Conservation (phyloP, 768 basidiomycete species). For the Agaricus subrufescens region DNA sequence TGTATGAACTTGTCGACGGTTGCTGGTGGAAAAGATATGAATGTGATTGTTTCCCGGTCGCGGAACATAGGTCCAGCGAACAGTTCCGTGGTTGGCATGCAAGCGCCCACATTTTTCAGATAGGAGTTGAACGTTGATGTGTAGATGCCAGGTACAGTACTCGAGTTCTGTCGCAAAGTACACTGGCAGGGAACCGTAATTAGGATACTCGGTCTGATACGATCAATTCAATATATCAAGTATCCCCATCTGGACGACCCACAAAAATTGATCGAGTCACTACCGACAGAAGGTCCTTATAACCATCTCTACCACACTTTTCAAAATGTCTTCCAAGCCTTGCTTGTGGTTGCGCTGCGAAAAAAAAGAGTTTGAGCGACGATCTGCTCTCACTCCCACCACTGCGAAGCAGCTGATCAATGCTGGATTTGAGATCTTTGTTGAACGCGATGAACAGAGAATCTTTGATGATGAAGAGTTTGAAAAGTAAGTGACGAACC, state of each 20-base stretch:
- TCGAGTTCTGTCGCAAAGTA: no score
- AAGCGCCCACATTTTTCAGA: not conserved
- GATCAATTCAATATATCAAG: no score
- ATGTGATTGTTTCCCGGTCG: no score
- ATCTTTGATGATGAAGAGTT: constrained; percentile 94
- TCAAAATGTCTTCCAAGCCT: constrained; percentile 29
- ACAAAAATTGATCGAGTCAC: no score
- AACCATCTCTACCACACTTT: not conserved
- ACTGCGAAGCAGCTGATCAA: constrained; percentile 86
- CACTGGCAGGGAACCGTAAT: no score
- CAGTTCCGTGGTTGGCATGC: not conserved
- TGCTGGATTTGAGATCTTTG: constrained; percentile 83
- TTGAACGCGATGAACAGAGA: constrained; percentile 90
- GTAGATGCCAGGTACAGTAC: no score
- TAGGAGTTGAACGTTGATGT: not conserved
- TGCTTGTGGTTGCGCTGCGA: constrained; percentile 94
- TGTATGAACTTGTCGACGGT: no score
- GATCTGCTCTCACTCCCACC: constrained; percentile 89
- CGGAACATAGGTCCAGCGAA: not conserved
- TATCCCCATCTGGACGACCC: not conserved
- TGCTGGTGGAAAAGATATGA: no score
- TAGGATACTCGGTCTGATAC: not conserved
- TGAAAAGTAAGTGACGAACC: constrained; percentile 62
- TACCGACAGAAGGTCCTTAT: not conserved
- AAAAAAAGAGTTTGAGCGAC: constrained; percentile 91